These are phyloP conservation scores for Meira miltonrushii DNA, from an alignment of 1,284 basidiomycete genomes.

Conservation along the genomic window DNA sequence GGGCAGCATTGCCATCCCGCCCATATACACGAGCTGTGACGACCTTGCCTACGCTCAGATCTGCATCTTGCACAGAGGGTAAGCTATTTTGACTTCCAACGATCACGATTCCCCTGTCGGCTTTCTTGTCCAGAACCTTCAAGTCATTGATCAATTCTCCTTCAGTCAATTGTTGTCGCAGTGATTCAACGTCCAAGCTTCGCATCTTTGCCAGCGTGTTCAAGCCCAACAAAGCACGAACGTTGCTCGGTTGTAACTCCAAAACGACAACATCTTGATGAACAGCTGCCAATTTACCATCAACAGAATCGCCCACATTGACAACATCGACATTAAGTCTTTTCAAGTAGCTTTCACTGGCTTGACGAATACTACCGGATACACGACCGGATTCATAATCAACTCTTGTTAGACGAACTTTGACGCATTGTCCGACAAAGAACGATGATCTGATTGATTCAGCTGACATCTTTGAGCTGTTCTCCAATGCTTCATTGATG, in stretches of 20 bases:
- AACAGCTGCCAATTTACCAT: constrained; percentile 39
- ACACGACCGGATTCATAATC: constrained; percentile 65
- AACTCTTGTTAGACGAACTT: constrained; percentile 75
- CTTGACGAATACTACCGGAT: constrained; percentile 81
- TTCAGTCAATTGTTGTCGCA: constrained; percentile 64
- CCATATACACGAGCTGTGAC: constrained; percentile 26
- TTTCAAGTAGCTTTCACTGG: constrained; percentile 51
- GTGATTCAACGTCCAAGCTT: constrained; percentile 64
- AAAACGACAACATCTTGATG: constrained; percentile 48
- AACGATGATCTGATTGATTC: constrained; percentile 57
- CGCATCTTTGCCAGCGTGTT: constrained; percentile 81
- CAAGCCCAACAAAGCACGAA: constrained; percentile 76
- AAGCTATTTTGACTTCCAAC: constrained; percentile 16
- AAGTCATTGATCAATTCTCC: constrained; percentile 73
- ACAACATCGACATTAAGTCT: constrained; percentile 46
- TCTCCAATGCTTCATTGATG: constrained; percentile 34
- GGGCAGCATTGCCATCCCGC: constrained; percentile 27
- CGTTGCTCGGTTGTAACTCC: constrained; percentile 56
- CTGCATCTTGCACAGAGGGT: background rate
- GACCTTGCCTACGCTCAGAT: constrained; percentile 23
- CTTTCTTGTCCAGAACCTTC: constrained; percentile 81
- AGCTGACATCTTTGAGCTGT: constrained; percentile 56
- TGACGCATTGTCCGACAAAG: constrained; percentile 68
- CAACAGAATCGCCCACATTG: constrained; percentile 43
- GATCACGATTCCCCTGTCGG: constrained; percentile 79